A percentile compares a stretch with the other conserved stretches of the same genome.
Evolutionary conservation across 106 monocot genomes (phyloP).

Genomic region (Dendrobium nobile): DNA sequence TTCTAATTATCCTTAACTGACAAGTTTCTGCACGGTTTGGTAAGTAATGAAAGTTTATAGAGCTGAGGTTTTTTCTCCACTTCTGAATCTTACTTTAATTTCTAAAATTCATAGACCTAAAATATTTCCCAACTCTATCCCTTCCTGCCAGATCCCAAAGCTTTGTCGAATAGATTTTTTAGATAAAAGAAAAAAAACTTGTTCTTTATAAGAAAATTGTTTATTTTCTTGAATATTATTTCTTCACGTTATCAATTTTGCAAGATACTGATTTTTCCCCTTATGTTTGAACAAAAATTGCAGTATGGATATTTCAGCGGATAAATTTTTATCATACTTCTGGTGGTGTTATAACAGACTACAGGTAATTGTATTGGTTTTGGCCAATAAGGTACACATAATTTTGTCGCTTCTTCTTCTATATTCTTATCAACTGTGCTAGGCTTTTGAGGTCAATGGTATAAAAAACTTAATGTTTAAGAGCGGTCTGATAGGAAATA

Average conservation of each 20-base stretch:
- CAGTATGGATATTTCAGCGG: conserved; percentile 79
- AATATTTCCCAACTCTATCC: neutral
- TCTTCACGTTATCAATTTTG: neutral
- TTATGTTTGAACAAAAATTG: neutral
- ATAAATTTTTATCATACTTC: conserved; percentile 78
- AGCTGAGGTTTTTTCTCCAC: too few relatives aligned
- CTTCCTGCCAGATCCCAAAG: too few relatives aligned
- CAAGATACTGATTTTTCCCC: neutral
- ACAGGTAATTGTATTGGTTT: conserved; percentile 41
- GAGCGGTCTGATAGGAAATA: too few relatives aligned
- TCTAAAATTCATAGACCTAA: neutral
- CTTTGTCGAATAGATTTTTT: too few relatives aligned
- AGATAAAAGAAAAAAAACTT: neutral
- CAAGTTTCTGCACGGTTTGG: too few relatives aligned
- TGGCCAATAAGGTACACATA: neutral
- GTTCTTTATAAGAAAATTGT: neutral
- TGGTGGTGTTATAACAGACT: conserved; percentile 95
- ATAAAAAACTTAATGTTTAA: neutral
- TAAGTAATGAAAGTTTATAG: too few relatives aligned
- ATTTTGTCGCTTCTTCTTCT: neutral
- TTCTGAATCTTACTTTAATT: neutral
- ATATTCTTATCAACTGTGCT: neutral
- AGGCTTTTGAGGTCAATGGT: neutral
- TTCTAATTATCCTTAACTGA: too few relatives aligned
- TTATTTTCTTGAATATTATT: neutral